Percentiles rank a stretch among this genome's conserved stretches.
These are phyloP conservation scores for Pseudozyma thailandica DNA, from an alignment of 1,284 basidiomycete genomes.

Conservation along the genomic window DNA sequence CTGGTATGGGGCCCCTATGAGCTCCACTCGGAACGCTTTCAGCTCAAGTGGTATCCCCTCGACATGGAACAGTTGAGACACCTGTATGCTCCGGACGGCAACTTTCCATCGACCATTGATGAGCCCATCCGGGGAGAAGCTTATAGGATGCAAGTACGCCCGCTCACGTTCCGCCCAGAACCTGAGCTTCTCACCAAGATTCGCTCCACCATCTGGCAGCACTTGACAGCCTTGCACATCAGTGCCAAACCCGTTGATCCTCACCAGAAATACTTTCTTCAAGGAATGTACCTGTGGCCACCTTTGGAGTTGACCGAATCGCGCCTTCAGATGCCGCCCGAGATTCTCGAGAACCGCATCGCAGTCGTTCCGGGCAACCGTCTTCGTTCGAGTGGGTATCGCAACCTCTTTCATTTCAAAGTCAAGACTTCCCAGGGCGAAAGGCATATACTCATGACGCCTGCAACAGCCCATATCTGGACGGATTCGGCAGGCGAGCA, in stretches of 20 bases:
- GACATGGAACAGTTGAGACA: background rate
- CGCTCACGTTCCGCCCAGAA: background rate
- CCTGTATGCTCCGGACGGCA: background rate
- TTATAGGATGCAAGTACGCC: background rate
- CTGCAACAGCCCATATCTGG: background rate
- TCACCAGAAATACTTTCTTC: background rate
- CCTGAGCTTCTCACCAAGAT: background rate
- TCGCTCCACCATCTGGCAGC: background rate
- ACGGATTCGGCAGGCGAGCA: background rate
- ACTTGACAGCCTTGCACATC: background rate
- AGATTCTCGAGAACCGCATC: background rate
- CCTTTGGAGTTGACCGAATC: background rate
- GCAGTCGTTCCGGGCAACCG: background rate
- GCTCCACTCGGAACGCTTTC: background rate
- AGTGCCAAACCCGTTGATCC: background rate
- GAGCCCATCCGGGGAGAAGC: background rate
- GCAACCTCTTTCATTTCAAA: background rate
- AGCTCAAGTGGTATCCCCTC: constrained; percentile 1
- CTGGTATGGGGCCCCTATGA: background rate
- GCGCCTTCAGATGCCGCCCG: background rate
- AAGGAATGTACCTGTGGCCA: constrained; percentile 8
- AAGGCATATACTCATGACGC: background rate
- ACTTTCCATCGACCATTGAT: background rate
- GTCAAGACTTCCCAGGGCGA: background rate
- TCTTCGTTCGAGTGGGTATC: background rate